These are phyloP conservation scores for Paecilomyces fulvus DNA, from an alignment of 2,329 filamentous ascomycete species.

Conservation along the genomic window DNA sequence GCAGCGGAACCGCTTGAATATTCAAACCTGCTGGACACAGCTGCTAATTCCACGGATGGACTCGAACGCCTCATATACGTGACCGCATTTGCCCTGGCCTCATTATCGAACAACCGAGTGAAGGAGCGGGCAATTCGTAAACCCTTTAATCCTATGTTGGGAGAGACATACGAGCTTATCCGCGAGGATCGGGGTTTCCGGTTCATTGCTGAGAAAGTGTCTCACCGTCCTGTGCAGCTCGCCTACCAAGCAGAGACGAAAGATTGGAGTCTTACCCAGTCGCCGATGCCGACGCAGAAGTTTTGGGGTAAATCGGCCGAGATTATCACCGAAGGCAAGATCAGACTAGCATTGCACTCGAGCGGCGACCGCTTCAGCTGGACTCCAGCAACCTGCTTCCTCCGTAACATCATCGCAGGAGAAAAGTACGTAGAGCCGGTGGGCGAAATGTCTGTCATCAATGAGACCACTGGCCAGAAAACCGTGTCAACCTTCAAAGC, in stretches of 20 bases:
- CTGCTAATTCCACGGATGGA: slow-evolving; percentile 47
- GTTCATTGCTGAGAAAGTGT: slow-evolving; percentile 91
- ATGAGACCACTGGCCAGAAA: slow-evolving; percentile 75
- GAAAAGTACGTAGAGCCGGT: slow-evolving; percentile 98
- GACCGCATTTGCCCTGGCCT: slow-evolving; percentile 81
- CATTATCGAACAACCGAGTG: slow-evolving; percentile 70
- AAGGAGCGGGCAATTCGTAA: slow-evolving; percentile 91
- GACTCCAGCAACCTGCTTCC: slow-evolving; percentile 78
- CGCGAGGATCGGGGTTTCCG: slow-evolving; percentile 81
- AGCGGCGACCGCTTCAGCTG: slow-evolving; percentile 80
- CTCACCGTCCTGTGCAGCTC: slow-evolving; percentile 82
- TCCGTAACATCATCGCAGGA: slow-evolving; percentile 93
- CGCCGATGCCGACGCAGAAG: slow-evolving; percentile 82
- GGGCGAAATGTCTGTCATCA: slow-evolving; percentile 75
- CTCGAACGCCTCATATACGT: slow-evolving; percentile 74
- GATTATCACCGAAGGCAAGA: slow-evolving; percentile 82
- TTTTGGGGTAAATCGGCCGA: slow-evolving; percentile 98
- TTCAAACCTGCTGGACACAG: slow-evolving; percentile 70
- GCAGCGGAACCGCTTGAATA: slow-evolving; percentile 89
- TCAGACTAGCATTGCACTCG: slow-evolving; percentile 66
- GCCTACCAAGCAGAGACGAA: slow-evolving; percentile 86
- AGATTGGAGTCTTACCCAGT: slow-evolving; percentile 79
- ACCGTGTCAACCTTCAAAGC: slow-evolving; percentile 85
- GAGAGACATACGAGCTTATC: slow-evolving; percentile 90
- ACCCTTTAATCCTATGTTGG: slow-evolving; percentile 93